Evolutionary conservation across 2,329 filamentous ascomycete genomes (phyloP), one percentile per base, ranked within the genome.

Genomic region (Apiospora arundinis): DNA sequence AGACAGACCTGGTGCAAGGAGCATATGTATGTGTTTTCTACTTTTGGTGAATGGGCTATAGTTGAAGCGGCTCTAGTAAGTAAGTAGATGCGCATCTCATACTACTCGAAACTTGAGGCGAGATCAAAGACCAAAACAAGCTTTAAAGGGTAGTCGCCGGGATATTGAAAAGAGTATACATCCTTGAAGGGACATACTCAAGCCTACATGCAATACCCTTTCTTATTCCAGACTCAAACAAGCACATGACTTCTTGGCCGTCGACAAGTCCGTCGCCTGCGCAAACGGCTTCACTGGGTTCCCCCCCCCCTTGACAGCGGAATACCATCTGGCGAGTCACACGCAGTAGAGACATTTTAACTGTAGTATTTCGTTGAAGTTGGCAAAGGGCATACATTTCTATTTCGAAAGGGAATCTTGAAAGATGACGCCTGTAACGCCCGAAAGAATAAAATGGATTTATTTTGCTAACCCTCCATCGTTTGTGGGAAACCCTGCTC

Each of bases 401-500:
- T 63, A 63, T 63, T 37, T 9, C 32, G 32, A 32, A 40, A 63
- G 3, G 28, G 16, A 23, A 63, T 1, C 9, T 18, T 40, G 32
- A 23, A 23, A 63, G 32, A 42, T 63, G 56, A 63, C 56, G 56
- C 56, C 56, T 63, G 11, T 9, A 63, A 63, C 56, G 56, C 56
- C 56, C 28, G 32, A 40, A 40, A 63, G 56, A 40, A 32, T 28
- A n/a, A 23, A n/a, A 37, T 40, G 56, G 56, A 21, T 40, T 63
- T 63, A 63, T 63, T 63, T 18, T 63, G 56, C 56, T 40, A 40
- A 6, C 12, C 32, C 32, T 63, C 56, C 32, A n/a, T 48, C 45
- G 8, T 63, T 21, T 63, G 56, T 40, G 56, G n/a, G 21, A 45
- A 45, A 46, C 5, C 25, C 60, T 37, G 56, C 65, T 40, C 23